These are phyloP conservation scores for Licmophora abbreviata DNA, from an alignment of 108 stramenopile genomes.

Conservation along the genomic window DNA sequence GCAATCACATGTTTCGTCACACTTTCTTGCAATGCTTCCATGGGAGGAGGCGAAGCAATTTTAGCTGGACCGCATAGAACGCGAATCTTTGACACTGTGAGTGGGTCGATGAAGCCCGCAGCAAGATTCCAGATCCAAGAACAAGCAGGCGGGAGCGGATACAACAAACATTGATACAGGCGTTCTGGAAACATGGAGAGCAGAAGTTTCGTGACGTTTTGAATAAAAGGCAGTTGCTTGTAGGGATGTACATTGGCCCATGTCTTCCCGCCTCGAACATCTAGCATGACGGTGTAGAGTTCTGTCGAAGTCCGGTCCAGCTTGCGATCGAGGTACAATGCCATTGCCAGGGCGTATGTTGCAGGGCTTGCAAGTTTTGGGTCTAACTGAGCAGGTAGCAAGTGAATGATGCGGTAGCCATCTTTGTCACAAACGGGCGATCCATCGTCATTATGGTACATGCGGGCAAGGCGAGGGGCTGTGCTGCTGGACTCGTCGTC, in stretches of 20 bases:
- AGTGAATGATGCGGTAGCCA: slow-evolving; percentile 47
- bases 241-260: slow-evolving; percentile 61
- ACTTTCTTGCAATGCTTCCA: no score
- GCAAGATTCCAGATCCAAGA: no score
- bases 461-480: slow-evolving; percentile 11
- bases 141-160: slow-evolving; percentile 78
- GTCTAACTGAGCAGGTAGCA: slow-evolving; percentile 59
- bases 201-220: slow-evolving; percentile 33
- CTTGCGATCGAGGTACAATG: slow-evolving; percentile 53
- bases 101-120: no score
- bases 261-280: slow-evolving; percentile 63
- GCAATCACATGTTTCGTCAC: no score
- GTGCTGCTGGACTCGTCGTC: slow-evolving; percentile 8
- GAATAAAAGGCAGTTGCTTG: slow-evolving; percentile 49
- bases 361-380: slow-evolving; percentile 26
- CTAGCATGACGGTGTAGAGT: slow-evolving; percentile 43
- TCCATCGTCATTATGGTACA: slow-evolving; percentile 7
- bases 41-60: no score
- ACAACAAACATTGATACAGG: slow-evolving; percentile 38
- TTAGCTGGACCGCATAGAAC: no score
- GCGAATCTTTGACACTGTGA: no score
- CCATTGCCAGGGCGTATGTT: slow-evolving; percentile 62
- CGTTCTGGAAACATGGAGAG: slow-evolving; percentile 60
- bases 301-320: slow-evolving; percentile 37
- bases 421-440: slow-evolving; percentile 5